These are phyloP conservation scores for Globisporangium iwayamae DNA, from an alignment of 352 stramenopile genomes.

Conservation along the genomic window DNA sequence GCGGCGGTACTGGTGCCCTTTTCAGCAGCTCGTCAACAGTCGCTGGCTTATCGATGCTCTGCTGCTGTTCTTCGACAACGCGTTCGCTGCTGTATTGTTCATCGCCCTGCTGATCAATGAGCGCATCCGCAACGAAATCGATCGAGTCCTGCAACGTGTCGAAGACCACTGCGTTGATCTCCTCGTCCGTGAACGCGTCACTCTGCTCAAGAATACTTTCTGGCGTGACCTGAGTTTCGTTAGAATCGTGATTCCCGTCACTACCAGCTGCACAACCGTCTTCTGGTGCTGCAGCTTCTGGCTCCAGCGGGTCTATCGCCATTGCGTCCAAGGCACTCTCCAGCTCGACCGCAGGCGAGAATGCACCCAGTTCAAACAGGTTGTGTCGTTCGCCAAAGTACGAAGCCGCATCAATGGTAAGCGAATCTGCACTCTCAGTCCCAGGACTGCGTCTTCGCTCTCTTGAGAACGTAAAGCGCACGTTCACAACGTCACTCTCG, in stretches of 20 bases:
- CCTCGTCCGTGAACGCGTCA: neutral
- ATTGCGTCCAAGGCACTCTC: conserved; percentile 41
- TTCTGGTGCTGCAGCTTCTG: neutral
- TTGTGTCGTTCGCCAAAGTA: conserved; percentile 5
- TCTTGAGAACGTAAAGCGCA: conserved; percentile 59
- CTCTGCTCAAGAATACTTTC: neutral
- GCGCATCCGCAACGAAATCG: conserved; percentile 20
- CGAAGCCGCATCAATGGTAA: neutral
- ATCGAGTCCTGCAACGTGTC: conserved; percentile 26
- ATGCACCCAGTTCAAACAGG: conserved; percentile 34
- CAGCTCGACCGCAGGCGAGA: conserved; percentile 52
- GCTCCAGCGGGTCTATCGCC: neutral
- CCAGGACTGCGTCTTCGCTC: conserved; percentile 10
- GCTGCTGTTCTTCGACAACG: neutral
- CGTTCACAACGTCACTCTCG: conserved; percentile 33
- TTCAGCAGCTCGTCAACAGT: neutral
- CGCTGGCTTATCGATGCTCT: neutral
- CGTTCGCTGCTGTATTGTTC: neutral
- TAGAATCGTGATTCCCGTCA: neutral
- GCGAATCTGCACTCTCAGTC: neutral
- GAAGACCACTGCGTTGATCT: conserved; percentile 21
- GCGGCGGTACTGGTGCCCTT: neutral
- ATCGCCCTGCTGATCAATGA: neutral
- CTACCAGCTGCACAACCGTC: neutral
- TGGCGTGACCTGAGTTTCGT: neutral